Conservation (phyloP, 2,329 filamentous ascomycete genomes). For the Tolypocladium paradoxum region DNA sequence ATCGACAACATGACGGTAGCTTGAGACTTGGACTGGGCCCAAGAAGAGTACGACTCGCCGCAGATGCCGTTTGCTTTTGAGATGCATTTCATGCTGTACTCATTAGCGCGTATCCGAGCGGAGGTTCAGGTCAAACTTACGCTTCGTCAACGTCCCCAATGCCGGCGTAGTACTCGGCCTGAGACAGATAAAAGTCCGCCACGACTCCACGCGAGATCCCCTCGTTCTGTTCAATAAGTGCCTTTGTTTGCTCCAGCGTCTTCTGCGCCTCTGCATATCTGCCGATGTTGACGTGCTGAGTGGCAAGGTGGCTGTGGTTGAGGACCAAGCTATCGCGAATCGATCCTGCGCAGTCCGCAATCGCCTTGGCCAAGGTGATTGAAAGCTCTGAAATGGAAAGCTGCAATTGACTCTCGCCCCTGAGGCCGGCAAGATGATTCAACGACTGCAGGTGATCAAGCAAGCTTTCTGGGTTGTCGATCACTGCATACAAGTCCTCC, state of each 20-base stretch:
- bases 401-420: slow-evolving; percentile 36
- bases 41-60: slow-evolving; percentile 16
- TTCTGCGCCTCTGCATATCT: slow-evolving; percentile 37
- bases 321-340: slow-evolving; percentile 30
- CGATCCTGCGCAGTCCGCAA: slow-evolving; percentile 15
- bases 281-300: slow-evolving; percentile 44
- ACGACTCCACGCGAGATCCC: slow-evolving; percentile 26
- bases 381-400: slow-evolving; percentile 36
- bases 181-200: slow-evolving; percentile 53
- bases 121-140: slow-evolving; percentile 15
- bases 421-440: slow-evolving; percentile 39
- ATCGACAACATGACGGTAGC: slow-evolving; percentile 19
- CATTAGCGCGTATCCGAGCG: not conserved
- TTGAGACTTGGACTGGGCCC: slow-evolving; percentile 23
- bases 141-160: slow-evolving; percentile 56
- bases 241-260: slow-evolving; percentile 47
- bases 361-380: slow-evolving; percentile 27
- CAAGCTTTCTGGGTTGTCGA: slow-evolving; percentile 40
- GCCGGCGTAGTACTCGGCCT: slow-evolving; percentile 63
- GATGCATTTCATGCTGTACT: slow-evolving; percentile 18
- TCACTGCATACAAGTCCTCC: slow-evolving; percentile 28
- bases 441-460: slow-evolving; percentile 39
- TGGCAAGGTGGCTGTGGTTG: slow-evolving; percentile 36
- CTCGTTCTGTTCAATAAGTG: slow-evolving; percentile 29
- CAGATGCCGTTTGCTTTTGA: slow-evolving; percentile 28